Percentiles rank a stretch among this genome's conserved stretches.
Evolutionary conservation across 495 filamentous ascomycete species (phyloP).

Genomic region (Xylaria intraflava): DNA sequence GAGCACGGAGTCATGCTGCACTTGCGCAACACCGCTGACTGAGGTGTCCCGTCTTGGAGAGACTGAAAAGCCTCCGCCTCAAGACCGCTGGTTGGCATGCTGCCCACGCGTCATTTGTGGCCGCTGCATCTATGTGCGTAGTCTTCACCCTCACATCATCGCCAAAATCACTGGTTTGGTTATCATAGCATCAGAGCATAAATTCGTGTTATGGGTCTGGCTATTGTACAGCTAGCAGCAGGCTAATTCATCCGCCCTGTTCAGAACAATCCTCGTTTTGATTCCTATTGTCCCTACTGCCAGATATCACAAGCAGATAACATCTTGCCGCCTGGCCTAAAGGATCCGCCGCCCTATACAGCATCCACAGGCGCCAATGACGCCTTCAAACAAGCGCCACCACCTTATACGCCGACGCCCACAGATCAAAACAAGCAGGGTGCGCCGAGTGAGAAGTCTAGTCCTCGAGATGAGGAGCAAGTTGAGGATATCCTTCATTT

Average conservation of each 20-base stretch:
- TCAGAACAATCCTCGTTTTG: constrained; percentile 61
- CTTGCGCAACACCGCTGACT: constrained; percentile 54
- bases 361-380: constrained; percentile 25
- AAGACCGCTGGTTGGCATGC: constrained; percentile 51
- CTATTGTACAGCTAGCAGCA: background rate
- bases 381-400: constrained; percentile 27
- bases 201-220: background rate
- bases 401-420: constrained; percentile 31
- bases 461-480: constrained; percentile 17
- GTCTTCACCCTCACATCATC: background rate
- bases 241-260: constrained; percentile 8
- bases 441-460: constrained; percentile 21
- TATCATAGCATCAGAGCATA: background rate
- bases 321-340: constrained; percentile 48
- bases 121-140: constrained; percentile 53
- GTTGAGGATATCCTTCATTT: constrained; percentile 61
- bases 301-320: constrained; percentile 42
- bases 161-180: background rate
- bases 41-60: constrained; percentile 37
- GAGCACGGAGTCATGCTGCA: constrained; percentile 51
- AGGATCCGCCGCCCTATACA: constrained; percentile 54
- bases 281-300: constrained; percentile 57
- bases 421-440: constrained; percentile 1
- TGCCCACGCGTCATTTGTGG: constrained; percentile 63
- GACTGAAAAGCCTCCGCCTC: constrained; percentile 48